Conservation (phyloP, 352 stramenopile genomes). For the Blastocystis sp. region DNA sequence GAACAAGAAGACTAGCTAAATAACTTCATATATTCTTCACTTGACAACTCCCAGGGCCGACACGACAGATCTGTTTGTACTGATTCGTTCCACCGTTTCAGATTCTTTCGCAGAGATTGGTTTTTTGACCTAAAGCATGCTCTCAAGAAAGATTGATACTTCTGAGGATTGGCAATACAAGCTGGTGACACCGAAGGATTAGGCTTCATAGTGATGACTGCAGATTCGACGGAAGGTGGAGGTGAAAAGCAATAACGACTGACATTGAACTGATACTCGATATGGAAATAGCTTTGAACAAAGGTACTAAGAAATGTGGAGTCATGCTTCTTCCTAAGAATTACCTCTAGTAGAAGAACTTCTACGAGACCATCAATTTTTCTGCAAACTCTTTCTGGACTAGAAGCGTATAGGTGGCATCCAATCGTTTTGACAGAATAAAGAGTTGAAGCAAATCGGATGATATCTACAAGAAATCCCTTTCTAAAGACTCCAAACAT, state of each 20-base stretch:
- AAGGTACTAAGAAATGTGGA: conserved; percentile 19
- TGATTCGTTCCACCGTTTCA: background rate
- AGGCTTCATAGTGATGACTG: background rate
- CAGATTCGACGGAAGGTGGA: background rate
- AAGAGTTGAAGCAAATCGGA: conserved; percentile 27
- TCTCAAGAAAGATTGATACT: background rate
- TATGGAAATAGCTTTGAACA: conserved; percentile 31
- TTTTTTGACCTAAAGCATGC: background rate
- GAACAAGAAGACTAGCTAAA: no score
- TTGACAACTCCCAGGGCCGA: background rate
- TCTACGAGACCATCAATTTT: background rate
- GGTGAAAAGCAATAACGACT: background rate
- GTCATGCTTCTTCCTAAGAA: background rate
- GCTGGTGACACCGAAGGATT: background rate
- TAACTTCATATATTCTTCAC: no score
- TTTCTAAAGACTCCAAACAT: background rate
- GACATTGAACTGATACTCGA: background rate
- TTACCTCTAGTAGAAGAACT: background rate
- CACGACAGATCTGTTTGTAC: background rate
- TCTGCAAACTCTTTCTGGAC: conserved; percentile 48
- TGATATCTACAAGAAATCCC: background rate
- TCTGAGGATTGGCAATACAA: background rate
- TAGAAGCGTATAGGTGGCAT: background rate
- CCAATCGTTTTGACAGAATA: background rate
- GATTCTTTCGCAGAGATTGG: background rate